Evolutionary conservation across 306 rosid species (phyloP).

Genomic region (Pachyrhizus erosus): DNA sequence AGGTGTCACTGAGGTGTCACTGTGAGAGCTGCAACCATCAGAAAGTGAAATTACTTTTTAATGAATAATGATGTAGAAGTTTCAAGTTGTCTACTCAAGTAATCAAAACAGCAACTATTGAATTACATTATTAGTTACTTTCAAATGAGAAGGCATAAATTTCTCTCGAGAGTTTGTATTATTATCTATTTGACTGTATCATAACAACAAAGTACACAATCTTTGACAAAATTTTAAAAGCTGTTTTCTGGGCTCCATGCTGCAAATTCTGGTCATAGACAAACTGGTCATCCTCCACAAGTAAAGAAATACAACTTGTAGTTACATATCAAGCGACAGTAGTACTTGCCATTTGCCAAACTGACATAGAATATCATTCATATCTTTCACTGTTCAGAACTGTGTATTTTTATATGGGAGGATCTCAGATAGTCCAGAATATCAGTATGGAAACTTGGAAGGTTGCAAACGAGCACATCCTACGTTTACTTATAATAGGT

Average conservation of each 20-base stretch:
- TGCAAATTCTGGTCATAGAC: slow-evolving; percentile 2
- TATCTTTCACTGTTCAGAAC: neutral
- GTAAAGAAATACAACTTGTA: slow-evolving; percentile 25
- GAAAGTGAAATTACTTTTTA: slow-evolving; percentile 7
- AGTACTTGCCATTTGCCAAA: slow-evolving; percentile 5
- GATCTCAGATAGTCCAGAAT: neutral
- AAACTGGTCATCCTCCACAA: slow-evolving; percentile 23
- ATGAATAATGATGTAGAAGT: slow-evolving; percentile 23
- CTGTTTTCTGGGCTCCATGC: slow-evolving; percentile 24
- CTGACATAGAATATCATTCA: neutral
- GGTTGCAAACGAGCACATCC: slow-evolving; percentile 13
- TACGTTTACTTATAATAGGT: neutral
- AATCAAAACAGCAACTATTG: slow-evolving; percentile 4
- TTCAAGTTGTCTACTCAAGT: slow-evolving; percentile 4
- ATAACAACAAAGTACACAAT: neutral
- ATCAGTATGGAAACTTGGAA: neutral
- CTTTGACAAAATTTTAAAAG: neutral
- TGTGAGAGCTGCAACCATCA: slow-evolving; percentile 1
- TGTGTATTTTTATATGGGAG: neutral
- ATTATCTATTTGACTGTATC: neutral
- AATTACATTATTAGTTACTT: neutral
- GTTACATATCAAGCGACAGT: slow-evolving; percentile 9
- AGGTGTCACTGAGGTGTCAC: slow-evolving; percentile 33
- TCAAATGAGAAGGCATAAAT: slow-evolving; percentile 2
- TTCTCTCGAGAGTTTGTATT: slow-evolving; percentile 23